Evolutionary conservation across 257 asterid genomes (phyloP).

Genomic region (Capsicum pubescens): DNA sequence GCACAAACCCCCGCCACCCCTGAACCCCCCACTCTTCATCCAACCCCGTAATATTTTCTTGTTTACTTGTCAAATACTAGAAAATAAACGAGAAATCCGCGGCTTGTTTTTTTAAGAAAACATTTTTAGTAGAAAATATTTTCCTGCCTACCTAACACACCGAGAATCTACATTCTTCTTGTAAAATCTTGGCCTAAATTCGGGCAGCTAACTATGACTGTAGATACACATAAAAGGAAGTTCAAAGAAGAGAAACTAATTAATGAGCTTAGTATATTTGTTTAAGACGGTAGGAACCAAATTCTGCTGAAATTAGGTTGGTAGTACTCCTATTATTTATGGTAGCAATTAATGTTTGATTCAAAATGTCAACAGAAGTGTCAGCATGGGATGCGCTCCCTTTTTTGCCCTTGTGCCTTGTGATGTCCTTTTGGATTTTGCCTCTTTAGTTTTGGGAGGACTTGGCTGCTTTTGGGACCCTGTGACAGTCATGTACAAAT

Average conservation of each 20-base stretch:
- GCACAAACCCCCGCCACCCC: too few species aligned
- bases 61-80: too few species aligned
- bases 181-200: neutral
- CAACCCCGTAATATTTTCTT: too few species aligned
- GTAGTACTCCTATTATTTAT: neutral
- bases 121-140: too few species aligned
- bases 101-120: too few species aligned
- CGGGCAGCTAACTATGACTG: neutral
- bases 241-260: neutral
- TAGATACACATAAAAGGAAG: neutral
- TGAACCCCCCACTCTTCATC: too few species aligned
- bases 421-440: neutral
- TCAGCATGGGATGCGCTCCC: neutral
- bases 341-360: neutral
- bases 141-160: too few species aligned
- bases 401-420: neutral
- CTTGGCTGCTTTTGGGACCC: neutral
- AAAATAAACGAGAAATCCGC: too few species aligned
- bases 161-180: neutral
- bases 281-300: neutral
- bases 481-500: slow-evolving; percentile 7
- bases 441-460: neutral
- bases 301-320: neutral
- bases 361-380: neutral
- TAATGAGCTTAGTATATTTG: neutral